Conservation (phyloP, 345 rosid species). For the Gossypium raimondii region DNA sequence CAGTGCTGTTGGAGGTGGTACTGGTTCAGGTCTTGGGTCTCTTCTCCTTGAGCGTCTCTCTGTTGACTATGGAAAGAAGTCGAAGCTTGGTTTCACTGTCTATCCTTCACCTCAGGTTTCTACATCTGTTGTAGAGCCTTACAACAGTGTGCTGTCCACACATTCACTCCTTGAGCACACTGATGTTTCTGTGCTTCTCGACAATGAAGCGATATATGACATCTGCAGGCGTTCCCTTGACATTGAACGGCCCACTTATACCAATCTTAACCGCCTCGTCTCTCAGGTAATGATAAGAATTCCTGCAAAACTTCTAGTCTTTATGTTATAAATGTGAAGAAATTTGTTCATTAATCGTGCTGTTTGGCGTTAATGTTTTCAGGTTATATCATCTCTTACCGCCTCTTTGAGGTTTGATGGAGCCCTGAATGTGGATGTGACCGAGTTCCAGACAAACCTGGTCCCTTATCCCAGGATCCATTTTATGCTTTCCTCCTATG, state of each 20-base stretch:
- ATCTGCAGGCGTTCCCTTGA: conserved; percentile 61
- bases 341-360: neutral
- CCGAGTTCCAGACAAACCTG: conserved; percentile 59
- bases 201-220: conserved; percentile 54
- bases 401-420: conserved; percentile 61
- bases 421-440: conserved; percentile 56
- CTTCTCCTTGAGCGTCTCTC: conserved; percentile 58
- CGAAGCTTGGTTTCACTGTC: conserved; percentile 53
- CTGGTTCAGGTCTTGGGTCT: conserved; percentile 56
- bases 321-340: neutral
- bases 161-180: conserved; percentile 61
- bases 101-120: conserved; percentile 60
- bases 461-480: conserved; percentile 61
- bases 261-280: conserved; percentile 52
- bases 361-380: conserved; percentile 6
- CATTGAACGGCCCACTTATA: conserved; percentile 57
- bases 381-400: conserved; percentile 58
- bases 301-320: neutral
- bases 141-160: conserved; percentile 54
- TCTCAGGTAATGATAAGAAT: conserved; percentile 37
- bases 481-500: conserved; percentile 59
- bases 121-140: conserved; percentile 53
- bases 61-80: conserved; percentile 54
- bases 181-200: conserved; percentile 49
- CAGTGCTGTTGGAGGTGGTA: conserved; percentile 61